Evolutionary conservation across 2,329 filamentous ascomycete genomes (phyloP), one percentile per base, ranked within the genome.

Genomic region (Daldinia sp.): DNA sequence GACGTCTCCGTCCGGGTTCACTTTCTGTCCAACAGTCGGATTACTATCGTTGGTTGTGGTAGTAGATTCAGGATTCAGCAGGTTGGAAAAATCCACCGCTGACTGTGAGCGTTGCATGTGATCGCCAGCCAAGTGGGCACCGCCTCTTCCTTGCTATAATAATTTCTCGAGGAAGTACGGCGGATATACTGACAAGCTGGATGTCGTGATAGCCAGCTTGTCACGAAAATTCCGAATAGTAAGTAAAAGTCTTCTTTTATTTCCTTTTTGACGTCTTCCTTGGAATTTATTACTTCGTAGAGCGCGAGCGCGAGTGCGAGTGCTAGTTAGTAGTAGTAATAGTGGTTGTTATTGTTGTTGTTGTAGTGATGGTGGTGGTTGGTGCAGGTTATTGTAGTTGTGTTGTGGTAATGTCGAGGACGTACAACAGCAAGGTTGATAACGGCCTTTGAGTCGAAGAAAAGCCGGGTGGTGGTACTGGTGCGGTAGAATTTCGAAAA

Each of bases 101-200:
- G 90, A 91, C 77, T 87, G 86, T 85, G 89, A 86, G 81, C 89
- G 88, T 87, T 92, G 90, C 90, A 93, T 93, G 87, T 90, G 89
- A 89, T 84, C 79, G 81, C 78, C 78, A 77, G 77, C 77, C 77
- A 74, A 74, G 73, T 70, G 76, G 77, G 76, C 77, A 74, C 72
- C 61, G 53, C 58, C 63, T 70, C 61, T 65, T 67, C 62, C 60
- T 68, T 44, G 57, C 59, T 70, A 63, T 54, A 71, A 65, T 26
- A 62, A 42, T 39, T 56, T 70, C 56, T 69, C 54, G 33, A 57
- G 58, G 50, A 55, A 51, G 53, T 33, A 35, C 41, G 54, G 46
- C 42, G 54, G 35, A 41, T 65, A 44, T 30, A 54, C 62, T 53
- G 64, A 28, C n/a, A 60, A 65, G 20, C 54, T 30, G 61, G 60